Base-by-base conservation (phyloP, 23 red algal genomes). In the Gracilariopsis chorda region DNA sequence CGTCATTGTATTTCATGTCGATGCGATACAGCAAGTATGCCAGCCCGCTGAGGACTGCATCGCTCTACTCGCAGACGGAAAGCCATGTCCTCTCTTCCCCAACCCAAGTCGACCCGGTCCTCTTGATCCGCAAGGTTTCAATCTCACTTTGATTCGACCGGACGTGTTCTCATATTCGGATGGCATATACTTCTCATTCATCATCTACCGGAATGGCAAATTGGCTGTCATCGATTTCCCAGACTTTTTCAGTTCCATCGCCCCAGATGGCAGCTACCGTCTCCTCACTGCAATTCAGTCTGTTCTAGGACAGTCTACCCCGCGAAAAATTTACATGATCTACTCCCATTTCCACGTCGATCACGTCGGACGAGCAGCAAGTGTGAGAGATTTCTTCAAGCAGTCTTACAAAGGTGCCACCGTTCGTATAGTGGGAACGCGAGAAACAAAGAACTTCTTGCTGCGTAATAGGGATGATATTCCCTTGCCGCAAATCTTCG, bases 121-220 rank as follows among this genome's bases (percentile, higher is more conserved):
- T 7, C 27, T 80, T 24, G 23, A 80, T 39, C 4, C 72, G 23
- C 70, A 62, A 41, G 73, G 73, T 0, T 90, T 79, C 30, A 78
- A 58, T 51, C 86, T 90, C 57, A 80, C 86, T 0, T 13, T 32
- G 12, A 52, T 90, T n/a, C 49, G 86, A 9, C 70, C 30, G 16
- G 86, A 71, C 23, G 86, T 90, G 34, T 90, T 65, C 42, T 61
- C 68, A 25, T 90, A 78, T 52, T 78, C 40, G 17, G 86, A 90
- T 39, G 86, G 53, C 20, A 35, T 70, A 3, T 90, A 90, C 48
- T 61, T 78, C 42, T 55, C 86, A 3, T 23, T 90, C 5, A 61
- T 90, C n/a, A 29, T 90, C 1, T 79, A 55, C 33, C 49, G 46
- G 16, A 62, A 55, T 40, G 28, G 53, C 3, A 63, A 52, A 3